A percentile compares a stretch with the other conserved stretches of the same genome.
Evolutionary conservation across 768 basidiomycete species (phyloP).

Genomic region (Trametes cubensis): DNA sequence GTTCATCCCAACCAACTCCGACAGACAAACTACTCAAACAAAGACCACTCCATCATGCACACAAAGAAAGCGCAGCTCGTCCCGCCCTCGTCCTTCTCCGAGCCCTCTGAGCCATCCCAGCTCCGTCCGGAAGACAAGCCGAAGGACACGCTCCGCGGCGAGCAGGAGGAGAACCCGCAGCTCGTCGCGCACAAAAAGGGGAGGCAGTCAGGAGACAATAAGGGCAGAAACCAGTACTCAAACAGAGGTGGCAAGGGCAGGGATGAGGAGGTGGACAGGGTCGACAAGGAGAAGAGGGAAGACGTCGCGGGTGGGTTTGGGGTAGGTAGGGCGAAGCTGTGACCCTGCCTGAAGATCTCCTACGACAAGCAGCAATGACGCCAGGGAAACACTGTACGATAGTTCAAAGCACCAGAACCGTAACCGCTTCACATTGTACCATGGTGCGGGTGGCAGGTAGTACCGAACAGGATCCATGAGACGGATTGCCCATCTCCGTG

Average conservation of each 20-base stretch:
- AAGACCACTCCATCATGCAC: neutral
- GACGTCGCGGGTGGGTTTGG: slow-evolving; percentile 18
- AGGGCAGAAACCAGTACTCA: neutral
- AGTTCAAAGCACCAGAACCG: too few relatives aligned
- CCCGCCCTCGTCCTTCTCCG: slow-evolving; percentile 30
- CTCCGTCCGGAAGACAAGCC: slow-evolving; percentile 33
- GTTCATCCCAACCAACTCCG: too few relatives aligned
- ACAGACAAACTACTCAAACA: too few relatives aligned
- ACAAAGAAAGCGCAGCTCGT: slow-evolving; percentile 15
- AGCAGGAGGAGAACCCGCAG: slow-evolving; percentile 40
- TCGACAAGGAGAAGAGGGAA: slow-evolving; percentile 13
- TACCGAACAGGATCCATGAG: too few relatives aligned
- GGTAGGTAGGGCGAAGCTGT: slow-evolving; percentile 12
- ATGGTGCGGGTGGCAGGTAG: too few relatives aligned
- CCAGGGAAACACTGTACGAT: too few relatives aligned
- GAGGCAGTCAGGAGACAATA: slow-evolving; percentile 14
- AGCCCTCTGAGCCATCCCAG: slow-evolving; percentile 36
- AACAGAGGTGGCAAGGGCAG: neutral
- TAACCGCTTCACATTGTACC: too few relatives aligned
- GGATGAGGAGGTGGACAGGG: slow-evolving; percentile 2
- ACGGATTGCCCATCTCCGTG: too few relatives aligned
- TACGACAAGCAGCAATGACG: too few relatives aligned
- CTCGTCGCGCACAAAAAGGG: slow-evolving; percentile 27
- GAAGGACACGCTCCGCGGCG: slow-evolving; percentile 27
- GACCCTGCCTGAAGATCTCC: neutral